Base-by-base conservation (phyloP, 1,284 basidiomycete species). In the Coriolopsis trogii region DNA sequence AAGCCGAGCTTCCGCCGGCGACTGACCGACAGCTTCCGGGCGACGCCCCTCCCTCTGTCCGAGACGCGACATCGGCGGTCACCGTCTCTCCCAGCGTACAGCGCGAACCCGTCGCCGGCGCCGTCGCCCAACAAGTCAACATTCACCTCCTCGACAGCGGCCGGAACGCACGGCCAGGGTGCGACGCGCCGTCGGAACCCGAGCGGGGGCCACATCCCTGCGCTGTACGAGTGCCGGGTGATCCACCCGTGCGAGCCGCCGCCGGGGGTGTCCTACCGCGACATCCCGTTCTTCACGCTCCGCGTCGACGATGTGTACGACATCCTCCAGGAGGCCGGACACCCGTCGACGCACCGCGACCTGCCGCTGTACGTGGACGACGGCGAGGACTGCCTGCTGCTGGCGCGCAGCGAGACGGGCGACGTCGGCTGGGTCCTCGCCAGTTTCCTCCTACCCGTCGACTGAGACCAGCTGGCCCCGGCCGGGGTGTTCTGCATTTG, bases 401-500 rank as follows among this genome's bases (percentile, higher is more conserved):
- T 91, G 28, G 77, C 75, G 46, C 66, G 85, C 42, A 79, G 84
- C 64, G 68, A 67, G 31, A 48, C 61, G 6, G 78, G 81, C 7
- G 72, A 78, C 6, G 74, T 89, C n/a, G 89, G 89, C 0, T 91
- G 89, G 87, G 84, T 83, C 1, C 67, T 91, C 53, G 89, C 89
- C 26, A 91, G 89, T 67, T 91, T 90, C 67, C 69, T 91, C 63
- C 74, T 85, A 26, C 88, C 88, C 12, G 62, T 82, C 55, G 74
- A 74, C 53, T 71, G 63, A 39, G 12, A 16, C 7, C 6, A 7
- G 13, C 20, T 21, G 12, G 36, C 13, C 33, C 5, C 6, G 20
- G 36, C 6, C 12, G 12, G 36, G 12, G 2, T n/a, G 7, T 37
- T 21, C 18, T 39, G 33, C 33, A 7, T 16, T 10, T 16, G 9